Percentiles rank a stretch among this genome's conserved stretches.
phyloP scores from a whole-genome alignment of 257 asterid species.

The Penstemon davidsonii region DNA sequence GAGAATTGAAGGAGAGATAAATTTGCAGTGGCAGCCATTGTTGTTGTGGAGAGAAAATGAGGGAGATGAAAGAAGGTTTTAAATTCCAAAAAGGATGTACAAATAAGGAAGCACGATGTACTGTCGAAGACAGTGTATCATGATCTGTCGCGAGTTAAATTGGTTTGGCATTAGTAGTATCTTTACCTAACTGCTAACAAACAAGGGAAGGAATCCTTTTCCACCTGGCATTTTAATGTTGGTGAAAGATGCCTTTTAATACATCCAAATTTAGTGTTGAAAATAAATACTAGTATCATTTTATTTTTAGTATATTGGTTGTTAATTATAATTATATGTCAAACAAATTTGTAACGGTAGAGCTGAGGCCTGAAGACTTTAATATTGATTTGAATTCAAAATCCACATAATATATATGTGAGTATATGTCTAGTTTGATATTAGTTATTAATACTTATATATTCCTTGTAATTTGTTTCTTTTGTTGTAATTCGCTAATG shows the following conservation, averaged over 20 bases:
- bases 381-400: no score
- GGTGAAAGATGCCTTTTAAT: conserved; percentile 1
- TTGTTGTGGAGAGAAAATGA: conserved; percentile 25
- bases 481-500: no score
- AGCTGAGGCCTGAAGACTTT: no score
- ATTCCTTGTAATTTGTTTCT: no score
- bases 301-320: no score
- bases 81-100: conserved; percentile 24
- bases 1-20: conserved; percentile 54
- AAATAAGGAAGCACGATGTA: conserved; percentile 4
- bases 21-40: conserved; percentile 61
- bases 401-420: no score
- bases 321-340: no score
- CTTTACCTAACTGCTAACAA: conserved; percentile 27
- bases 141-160: conserved; percentile 21
- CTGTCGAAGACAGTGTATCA: background rate
- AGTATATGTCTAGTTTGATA: no score
- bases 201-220: conserved; percentile 32
- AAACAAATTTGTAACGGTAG: no score
- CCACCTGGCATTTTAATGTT: conserved; percentile 18
- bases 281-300: no score
- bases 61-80: conserved; percentile 12
- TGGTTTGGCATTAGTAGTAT: conserved; percentile 31
- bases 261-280: background rate
- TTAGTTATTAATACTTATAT: no score